Evolutionary conservation across 192 early-diverging fungal species (phyloP), one percentile per base, ranked within the genome.

Genomic region (Podila horticola): DNA sequence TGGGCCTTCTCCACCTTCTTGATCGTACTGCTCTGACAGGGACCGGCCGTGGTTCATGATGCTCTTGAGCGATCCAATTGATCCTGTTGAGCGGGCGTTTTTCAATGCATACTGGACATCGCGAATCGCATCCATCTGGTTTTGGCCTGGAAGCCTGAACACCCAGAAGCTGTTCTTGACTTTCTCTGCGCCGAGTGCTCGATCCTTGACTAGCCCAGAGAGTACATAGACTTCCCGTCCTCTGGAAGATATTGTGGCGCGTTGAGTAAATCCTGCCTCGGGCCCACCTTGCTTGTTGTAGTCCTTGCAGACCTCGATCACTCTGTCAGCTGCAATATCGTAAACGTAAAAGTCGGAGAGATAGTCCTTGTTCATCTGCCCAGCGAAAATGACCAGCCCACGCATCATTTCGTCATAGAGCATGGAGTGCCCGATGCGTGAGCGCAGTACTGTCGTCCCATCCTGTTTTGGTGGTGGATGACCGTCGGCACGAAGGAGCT

Each of bases 341-440:
- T 96, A 98, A 3, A 93, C 86, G 45, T 93, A 92, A 58, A 99
- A 90, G 61, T 98, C 95, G 58, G 91, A 87, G 3, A 95, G 86
- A 62, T 90, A 91, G 58, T 94, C 89, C 60, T 95, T 95, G 72
- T 94, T 88, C 45, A 95, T 89, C 81, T 96, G 94, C 51, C 95
- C 96, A 29, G 96, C 95, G 67, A 98, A 91, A 49, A 99, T 94
- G 75, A 94, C 96, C 6, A 98, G 86, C 34, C 92, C 88, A 36
- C 92, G 91, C 9, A 85, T 86, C 19, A 70, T 67, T 8, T 93
- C 84, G 72, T 97, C 95, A 7, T 97, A 87, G 4, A 95, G 82
- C 96, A 97, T 96, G 0, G 94, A 93, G 75, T 97, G 96, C 61
- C 95, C 96, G 67, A 97, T 92, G 41, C 97, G 91, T 36, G 92